Percentiles rank a stretch among this genome's conserved stretches.
phyloP scores from a whole-genome alignment of 148 eudicot genomes.

The Rhododendron mucronatum region DNA sequence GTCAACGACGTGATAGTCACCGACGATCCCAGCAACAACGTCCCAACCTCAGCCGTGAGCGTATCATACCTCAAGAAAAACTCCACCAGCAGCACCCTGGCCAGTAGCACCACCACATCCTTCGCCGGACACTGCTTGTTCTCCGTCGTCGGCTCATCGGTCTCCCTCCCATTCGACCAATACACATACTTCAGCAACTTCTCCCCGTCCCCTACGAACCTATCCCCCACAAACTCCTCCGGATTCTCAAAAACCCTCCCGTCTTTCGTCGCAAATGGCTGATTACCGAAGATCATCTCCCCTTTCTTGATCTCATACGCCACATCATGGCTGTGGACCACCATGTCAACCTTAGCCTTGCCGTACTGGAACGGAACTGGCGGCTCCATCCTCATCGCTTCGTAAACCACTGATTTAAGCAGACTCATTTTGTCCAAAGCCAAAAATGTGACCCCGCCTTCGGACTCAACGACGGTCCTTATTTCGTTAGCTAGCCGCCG shows the following conservation, averaged over 20 bases:
- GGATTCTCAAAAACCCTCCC: constrained; percentile 37
- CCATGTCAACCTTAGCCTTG: constrained; percentile 42
- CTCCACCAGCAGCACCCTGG: constrained; percentile 50
- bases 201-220: constrained; percentile 62
- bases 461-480: constrained; percentile 34
- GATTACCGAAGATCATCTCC: constrained; percentile 53
- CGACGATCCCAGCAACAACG: constrained; percentile 14
- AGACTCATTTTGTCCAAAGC: constrained; percentile 45
- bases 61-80: constrained; percentile 55
- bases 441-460: constrained; percentile 37
- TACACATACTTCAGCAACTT: constrained; percentile 38
- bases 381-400: constrained; percentile 50
- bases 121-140: constrained; percentile 69
- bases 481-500: constrained; percentile 42
- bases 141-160: constrained; percentile 39
- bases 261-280: constrained; percentile 56
- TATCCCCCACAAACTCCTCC: constrained; percentile 42
- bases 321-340: constrained; percentile 43
- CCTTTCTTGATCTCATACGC: constrained; percentile 49
- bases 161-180: constrained; percentile 64
- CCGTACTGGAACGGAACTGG: constrained; percentile 57
- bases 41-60: constrained; percentile 27
- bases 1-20: constrained; percentile 38
- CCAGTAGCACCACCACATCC: constrained; percentile 45
- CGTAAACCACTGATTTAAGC: constrained; percentile 52